A percentile compares a stretch with the other conserved stretches of the same genome.
Conservation (phyloP, 495 filamentous ascomycete genomes). For the Xylaria flabelliformis region DNA sequence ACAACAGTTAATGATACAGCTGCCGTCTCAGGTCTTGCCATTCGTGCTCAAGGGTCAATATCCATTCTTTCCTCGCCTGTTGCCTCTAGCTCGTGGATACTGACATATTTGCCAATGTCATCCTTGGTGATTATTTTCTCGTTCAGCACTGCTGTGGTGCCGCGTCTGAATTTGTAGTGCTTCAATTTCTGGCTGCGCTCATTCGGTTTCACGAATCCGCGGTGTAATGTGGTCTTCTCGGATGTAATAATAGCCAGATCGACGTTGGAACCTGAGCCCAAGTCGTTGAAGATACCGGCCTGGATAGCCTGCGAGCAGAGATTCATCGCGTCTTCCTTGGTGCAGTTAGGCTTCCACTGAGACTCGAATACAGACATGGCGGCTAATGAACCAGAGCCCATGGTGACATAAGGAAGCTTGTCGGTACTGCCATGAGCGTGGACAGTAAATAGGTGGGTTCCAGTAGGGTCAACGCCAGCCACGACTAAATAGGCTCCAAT, state of each 20-base stretch:
- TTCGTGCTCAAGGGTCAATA: conserved; percentile 68
- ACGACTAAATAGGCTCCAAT: conserved; percentile 99
- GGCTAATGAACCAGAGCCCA: conserved; percentile 94
- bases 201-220: conserved; percentile 92
- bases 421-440: conserved; percentile 98
- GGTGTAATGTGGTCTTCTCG: conserved; percentile 89
- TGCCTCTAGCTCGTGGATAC: conserved; percentile 79
- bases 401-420: conserved; percentile 99
- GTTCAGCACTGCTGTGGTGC: conserved; percentile 91
- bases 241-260: conserved; percentile 93
- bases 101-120: conserved; percentile 94
- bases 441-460: conserved; percentile 94
- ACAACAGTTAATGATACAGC: conserved; percentile 24
- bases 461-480: conserved; percentile 95
- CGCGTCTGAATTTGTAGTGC: conserved; percentile 87
- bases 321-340: conserved; percentile 79
- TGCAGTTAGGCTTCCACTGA: conserved; percentile 83
- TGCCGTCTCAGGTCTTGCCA: conserved; percentile 10
- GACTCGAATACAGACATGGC: conserved; percentile 99
- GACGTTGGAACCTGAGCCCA: conserved; percentile 96
- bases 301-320: conserved; percentile 88
- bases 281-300: conserved; percentile 98
- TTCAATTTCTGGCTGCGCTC: conserved; percentile 87
- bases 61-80: conserved; percentile 91
- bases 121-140: conserved; percentile 91